These are phyloP conservation scores for Ilex paraguariensis DNA, from an alignment of 305 asterid species.

Conservation along the genomic window DNA sequence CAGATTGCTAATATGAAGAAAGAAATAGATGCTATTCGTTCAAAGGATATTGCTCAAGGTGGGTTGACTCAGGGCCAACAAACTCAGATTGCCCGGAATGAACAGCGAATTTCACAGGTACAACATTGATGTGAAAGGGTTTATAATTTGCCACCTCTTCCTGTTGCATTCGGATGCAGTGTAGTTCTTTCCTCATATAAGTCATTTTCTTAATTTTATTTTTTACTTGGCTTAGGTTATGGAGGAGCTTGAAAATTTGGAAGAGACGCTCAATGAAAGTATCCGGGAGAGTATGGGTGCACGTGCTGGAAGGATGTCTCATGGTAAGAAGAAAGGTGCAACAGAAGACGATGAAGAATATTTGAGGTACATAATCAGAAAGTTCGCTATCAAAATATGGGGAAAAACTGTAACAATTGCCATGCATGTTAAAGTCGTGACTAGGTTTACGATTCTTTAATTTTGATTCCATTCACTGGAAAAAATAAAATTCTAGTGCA, in stretches of 20 bases:
- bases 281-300: conserved; percentile 95
- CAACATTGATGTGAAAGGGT: conserved; percentile 10
- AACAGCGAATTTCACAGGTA: conserved; percentile 94
- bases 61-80: conserved; percentile 99
- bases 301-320: conserved; percentile 54
- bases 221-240: conserved; percentile 41
- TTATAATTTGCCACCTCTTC: background rate
- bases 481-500: too few species aligned
- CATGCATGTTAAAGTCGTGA: too few species aligned
- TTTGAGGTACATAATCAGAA: conserved; percentile 41
- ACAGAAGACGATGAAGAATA: conserved; percentile 63
- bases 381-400: too few species aligned
- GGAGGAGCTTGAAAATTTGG: conserved; percentile 99
- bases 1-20: conserved; percentile 98
- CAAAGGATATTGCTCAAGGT: conserved; percentile 98
- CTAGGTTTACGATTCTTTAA: too few species aligned
- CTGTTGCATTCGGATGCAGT: background rate
- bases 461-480: too few species aligned
- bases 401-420: too few species aligned
- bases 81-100: conserved; percentile 99
- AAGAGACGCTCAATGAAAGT: conserved; percentile 95
- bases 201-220: background rate
- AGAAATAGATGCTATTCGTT: conserved; percentile 98
- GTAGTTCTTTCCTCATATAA: background rate
- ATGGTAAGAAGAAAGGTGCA: conserved; percentile 59